Conservation (phyloP, 306 rosid genomes). For the Citrullus mucosospermus region DNA sequence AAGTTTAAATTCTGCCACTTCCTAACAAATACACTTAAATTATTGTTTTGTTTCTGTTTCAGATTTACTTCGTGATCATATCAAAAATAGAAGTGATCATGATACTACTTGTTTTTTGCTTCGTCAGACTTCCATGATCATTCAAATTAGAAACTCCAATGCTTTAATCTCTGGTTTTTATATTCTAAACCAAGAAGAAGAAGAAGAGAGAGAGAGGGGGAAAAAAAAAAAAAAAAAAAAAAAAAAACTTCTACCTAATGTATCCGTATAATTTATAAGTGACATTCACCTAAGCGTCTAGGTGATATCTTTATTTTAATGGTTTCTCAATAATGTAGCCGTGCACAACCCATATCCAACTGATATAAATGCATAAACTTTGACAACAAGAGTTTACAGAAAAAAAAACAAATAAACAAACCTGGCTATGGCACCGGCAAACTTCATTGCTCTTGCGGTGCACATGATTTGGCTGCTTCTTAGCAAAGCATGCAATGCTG, state of each 20-base stretch:
- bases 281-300: not conserved
- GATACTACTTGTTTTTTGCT: not conserved
- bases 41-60: not conserved
- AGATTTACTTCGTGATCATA: not conserved
- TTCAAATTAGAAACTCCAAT: not conserved
- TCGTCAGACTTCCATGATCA: not conserved
- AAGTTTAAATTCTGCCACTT: not conserved
- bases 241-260: not conserved
- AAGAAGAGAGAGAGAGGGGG: not conserved
- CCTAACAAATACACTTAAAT: not conserved
- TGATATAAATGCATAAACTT: not conserved
- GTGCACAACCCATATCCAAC: not conserved
- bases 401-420: not conserved
- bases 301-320: not conserved
- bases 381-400: not conserved
- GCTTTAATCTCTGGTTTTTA: not conserved
- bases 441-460: not conserved
- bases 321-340: not conserved
- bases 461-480: not conserved
- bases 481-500: not conserved
- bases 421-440: not conserved
- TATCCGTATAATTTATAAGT: not conserved
- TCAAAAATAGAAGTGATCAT: not conserved
- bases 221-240: no score
- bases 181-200: not conserved